Conservation (phyloP, 352 stramenopile species). For the Phytophthora pluvialis region DNA sequence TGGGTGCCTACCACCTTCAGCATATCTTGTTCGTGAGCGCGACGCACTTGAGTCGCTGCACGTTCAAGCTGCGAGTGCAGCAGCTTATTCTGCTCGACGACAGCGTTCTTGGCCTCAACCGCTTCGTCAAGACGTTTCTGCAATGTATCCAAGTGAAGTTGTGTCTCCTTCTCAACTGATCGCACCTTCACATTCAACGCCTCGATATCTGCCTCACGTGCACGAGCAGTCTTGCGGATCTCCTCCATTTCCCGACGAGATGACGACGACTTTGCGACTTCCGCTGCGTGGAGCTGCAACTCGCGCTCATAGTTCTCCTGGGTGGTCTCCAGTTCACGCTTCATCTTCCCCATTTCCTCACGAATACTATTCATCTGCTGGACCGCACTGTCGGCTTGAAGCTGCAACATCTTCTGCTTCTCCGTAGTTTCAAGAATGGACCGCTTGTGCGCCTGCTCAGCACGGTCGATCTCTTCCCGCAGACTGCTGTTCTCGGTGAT, state of each 20-base stretch:
- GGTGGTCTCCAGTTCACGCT: constrained; percentile 50
- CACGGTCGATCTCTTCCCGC: constrained; percentile 67
- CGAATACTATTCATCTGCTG: constrained; percentile 55
- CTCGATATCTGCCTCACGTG: constrained; percentile 43
- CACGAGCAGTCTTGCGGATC: constrained; percentile 44
- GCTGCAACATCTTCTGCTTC: constrained; percentile 53
- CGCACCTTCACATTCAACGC: constrained; percentile 51
- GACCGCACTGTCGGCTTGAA: constrained; percentile 48
- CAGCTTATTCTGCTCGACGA: constrained; percentile 76
- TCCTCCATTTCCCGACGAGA: constrained; percentile 64
- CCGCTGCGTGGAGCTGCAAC: constrained; percentile 74
- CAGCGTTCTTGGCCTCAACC: constrained; percentile 48
- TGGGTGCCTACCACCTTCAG: constrained; percentile 33
- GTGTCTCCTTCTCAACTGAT: constrained; percentile 44
- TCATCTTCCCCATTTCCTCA: constrained; percentile 54
- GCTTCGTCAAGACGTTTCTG: constrained; percentile 64
- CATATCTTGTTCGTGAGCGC: constrained; percentile 62
- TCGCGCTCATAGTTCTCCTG: constrained; percentile 88
- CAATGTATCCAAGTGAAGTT: constrained; percentile 43
- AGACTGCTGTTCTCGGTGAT: constrained; percentile 64
- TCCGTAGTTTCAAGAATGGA: constrained; percentile 51
- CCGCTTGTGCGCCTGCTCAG: constrained; percentile 45
- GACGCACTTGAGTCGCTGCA: constrained; percentile 60
- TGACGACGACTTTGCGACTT: constrained; percentile 62
- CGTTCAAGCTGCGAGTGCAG: constrained; percentile 77